A percentile compares a stretch with the other conserved stretches of the same genome.
These are phyloP conservation scores for Achaetomiella virescens DNA, from an alignment of 495 filamentous ascomycete genomes.

Conservation along the genomic window DNA sequence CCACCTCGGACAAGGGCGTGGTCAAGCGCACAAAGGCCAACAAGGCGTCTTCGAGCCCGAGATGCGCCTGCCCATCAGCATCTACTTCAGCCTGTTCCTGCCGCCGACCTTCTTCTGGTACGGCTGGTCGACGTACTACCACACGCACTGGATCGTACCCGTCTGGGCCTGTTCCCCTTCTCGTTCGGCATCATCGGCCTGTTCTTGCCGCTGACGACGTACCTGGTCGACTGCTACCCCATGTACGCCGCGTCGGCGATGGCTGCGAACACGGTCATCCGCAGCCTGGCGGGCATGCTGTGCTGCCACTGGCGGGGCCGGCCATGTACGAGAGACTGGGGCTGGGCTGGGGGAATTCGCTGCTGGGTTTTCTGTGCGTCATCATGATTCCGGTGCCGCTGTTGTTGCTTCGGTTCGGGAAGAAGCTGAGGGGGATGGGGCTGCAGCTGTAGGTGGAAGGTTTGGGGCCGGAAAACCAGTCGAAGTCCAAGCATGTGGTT, in stretches of 20 bases:
- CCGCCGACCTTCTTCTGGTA: constrained; percentile 45
- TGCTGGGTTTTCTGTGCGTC: constrained; percentile 54
- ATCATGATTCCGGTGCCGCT: constrained; percentile 70
- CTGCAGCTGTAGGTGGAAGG: constrained; percentile 24
- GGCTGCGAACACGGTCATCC: constrained; percentile 48
- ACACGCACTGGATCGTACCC: constrained; percentile 43
- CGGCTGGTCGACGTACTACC: constrained; percentile 35
- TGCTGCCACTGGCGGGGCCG: constrained; percentile 49
- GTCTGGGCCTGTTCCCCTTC: constrained; percentile 47
- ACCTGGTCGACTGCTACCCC: constrained; percentile 53
- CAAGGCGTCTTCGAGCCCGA: constrained; percentile 53
- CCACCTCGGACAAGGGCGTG: constrained; percentile 37
- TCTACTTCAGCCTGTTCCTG: constrained; percentile 33
- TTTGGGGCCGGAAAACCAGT: too few relatives aligned
- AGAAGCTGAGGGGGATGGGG: constrained; percentile 42
- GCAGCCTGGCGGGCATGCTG: constrained; percentile 52
- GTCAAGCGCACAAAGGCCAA: constrained; percentile 40
- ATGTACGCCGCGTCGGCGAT: constrained; percentile 55
- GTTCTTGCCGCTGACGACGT: constrained; percentile 50
- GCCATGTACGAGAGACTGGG: constrained; percentile 50
- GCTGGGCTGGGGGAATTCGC: constrained; percentile 53
- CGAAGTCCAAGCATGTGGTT: too few relatives aligned
- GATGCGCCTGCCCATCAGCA: constrained; percentile 41
- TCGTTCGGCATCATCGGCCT: constrained; percentile 48
- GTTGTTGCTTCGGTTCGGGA: constrained; percentile 67